Base-by-base conservation (phyloP, 345 rosid genomes). In the Corymbia maculata region DNA sequence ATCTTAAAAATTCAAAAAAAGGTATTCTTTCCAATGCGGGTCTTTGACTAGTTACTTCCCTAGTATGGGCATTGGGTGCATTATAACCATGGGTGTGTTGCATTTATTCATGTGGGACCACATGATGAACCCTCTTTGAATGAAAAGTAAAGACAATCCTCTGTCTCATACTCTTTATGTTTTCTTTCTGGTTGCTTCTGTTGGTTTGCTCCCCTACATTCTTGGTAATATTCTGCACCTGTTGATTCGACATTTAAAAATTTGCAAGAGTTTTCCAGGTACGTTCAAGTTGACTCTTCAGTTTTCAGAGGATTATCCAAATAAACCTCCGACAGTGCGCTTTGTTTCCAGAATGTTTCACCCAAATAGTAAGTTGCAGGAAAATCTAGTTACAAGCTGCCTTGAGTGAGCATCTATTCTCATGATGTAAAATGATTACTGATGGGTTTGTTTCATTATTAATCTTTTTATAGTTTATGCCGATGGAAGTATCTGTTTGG, bases 401-500 rank as follows among this genome's bases (percentile, higher is more conserved):
- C 47, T 70, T 70, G 47, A 70, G 79, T 52, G 53, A 66, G 24
- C 36, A 19, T 49, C 24, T 68, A 6, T 10, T 44, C 11, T 64
- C 79, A 21, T 21, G 47, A 42, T 32, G 13, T 68, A 13, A 50
- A 82, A 52, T 19, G 51, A n/a, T 86, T 86, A 24, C 51, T 79
- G 24, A 50, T 86, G 44, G 44, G 6, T 28, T 15, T 86, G 8
- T 85, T 51, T 85, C 44, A 19, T 36, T 36, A 24, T 14, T 88
- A 87, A 86, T 28, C 30, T 84, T 30, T 89, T 51, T 86, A 44
- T 93, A 97, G 99, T 97, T 70, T 97, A 96, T 92, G 99, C 99
- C 6, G 99, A 96, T 86, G 99, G 99, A 88, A 97, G 99, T 89
- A 96, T 97, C 85, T 97, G 99, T 90, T 93, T 97, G 92, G 99